These are phyloP conservation scores for Leptodermis oblonga DNA, from an alignment of 257 asterid species.

Conservation along the genomic window DNA sequence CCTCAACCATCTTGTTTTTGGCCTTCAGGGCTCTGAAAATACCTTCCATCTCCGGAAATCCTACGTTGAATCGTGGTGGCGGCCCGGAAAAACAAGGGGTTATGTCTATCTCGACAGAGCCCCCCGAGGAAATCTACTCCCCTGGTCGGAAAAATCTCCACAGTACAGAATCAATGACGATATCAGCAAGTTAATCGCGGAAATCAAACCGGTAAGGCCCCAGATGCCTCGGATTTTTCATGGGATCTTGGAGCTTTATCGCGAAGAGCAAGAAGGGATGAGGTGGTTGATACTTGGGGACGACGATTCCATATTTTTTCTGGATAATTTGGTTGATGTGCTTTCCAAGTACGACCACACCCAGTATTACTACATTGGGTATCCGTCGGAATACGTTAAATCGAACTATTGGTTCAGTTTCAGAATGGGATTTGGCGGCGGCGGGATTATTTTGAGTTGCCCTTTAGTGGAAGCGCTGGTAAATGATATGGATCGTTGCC, in stretches of 20 bases:
- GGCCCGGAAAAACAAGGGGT: conserved; percentile 19
- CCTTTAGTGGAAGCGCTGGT: conserved; percentile 26
- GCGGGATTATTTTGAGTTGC: conserved; percentile 29
- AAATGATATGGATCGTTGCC: conserved; percentile 20
- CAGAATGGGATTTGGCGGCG: conserved; percentile 32
- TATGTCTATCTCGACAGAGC: conserved; percentile 25
- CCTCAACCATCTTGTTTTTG: conserved; percentile 25
- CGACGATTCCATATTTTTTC: conserved; percentile 27
- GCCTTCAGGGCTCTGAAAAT: conserved; percentile 26
- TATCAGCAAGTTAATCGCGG: no score
- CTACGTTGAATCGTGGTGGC: conserved; percentile 36
- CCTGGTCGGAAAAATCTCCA: conserved; percentile 28
- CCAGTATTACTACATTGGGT: conserved; percentile 25
- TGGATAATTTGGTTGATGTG: conserved; percentile 24
- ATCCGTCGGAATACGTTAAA: conserved; percentile 23
- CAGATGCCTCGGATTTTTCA: conserved; percentile 28
- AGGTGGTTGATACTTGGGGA: conserved; percentile 36
- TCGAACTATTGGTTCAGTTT: conserved; percentile 24
- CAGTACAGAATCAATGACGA: conserved; percentile 21
- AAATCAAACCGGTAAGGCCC: conserved; percentile 8
- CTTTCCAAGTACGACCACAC: conserved; percentile 28
- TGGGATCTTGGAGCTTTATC: conserved; percentile 28
- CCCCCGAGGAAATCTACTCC: conserved; percentile 22
- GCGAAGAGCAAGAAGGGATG: conserved; percentile 22
- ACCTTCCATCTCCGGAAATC: conserved; percentile 25